phyloP scores from a whole-genome alignment of 768 basidiomycete genomes.

The Boletus tylopilopsis region DNA sequence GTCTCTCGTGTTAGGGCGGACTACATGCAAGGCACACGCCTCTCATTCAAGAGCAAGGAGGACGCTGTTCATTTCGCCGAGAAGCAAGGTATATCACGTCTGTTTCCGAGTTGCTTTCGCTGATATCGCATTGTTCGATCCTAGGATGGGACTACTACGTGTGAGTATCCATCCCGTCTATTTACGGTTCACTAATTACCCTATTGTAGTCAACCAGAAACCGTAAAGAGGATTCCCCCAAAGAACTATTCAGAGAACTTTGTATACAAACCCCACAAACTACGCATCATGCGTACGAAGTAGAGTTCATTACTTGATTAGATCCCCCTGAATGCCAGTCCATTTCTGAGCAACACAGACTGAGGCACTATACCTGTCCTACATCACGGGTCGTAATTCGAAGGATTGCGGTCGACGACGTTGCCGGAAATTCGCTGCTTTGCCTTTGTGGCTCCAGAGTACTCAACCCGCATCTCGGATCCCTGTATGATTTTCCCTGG shows the following conservation, averaged over 20 bases:
- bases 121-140: background rate
- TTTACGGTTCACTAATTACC: slow-evolving; percentile 1
- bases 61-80: slow-evolving; percentile 94
- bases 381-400: background rate
- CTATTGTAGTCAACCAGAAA: slow-evolving; percentile 48
- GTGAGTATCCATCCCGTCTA: slow-evolving; percentile 42
- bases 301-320: slow-evolving; percentile 43
- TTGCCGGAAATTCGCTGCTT: too few species aligned
- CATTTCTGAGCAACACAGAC: background rate
- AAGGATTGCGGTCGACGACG: background rate
- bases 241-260: slow-evolving; percentile 94
- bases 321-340: slow-evolving; percentile 1
- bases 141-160: slow-evolving; percentile 92
- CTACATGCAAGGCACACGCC: slow-evolving; percentile 89
- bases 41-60: slow-evolving; percentile 82
- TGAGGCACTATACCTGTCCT: background rate
- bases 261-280: slow-evolving; percentile 71
- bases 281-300: slow-evolving; percentile 88
- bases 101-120: background rate
- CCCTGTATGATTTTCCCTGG: too few species aligned
- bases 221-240: slow-evolving; percentile 66
- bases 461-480: too few species aligned
- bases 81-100: slow-evolving; percentile 72
- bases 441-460: too few species aligned
- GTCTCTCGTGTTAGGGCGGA: slow-evolving; percentile 62